Conservation (phyloP, 208 protist genomes). For the Phytomonas francai region DNA sequence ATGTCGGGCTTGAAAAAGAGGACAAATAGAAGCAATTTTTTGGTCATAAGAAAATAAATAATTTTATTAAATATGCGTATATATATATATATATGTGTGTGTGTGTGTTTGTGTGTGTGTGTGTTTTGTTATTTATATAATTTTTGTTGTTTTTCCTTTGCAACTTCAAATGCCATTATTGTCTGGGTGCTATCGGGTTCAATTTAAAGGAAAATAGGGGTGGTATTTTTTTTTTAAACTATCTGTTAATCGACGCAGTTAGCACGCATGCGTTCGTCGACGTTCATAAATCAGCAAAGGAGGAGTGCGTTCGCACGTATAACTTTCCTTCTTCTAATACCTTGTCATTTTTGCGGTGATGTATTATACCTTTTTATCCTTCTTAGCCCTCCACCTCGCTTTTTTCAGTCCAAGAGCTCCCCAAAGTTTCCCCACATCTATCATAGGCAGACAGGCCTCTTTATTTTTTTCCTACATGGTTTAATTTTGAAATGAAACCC, state of each 20-base stretch:
- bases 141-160: neutral
- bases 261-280: neutral
- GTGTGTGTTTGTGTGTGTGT: constrained; percentile 9
- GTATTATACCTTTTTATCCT: neutral
- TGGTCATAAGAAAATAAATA: neutral
- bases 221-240: neutral
- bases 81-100: neutral
- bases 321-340: neutral
- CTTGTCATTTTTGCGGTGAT: neutral
- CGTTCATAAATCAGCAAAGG: neutral
- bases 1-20: neutral
- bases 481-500: neutral
- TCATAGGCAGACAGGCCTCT: constrained; percentile 6
- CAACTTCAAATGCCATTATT: neutral
- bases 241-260: neutral
- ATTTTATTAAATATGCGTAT: neutral
- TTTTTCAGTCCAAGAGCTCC: neutral
- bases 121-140: neutral
- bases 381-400: neutral
- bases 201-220: neutral
- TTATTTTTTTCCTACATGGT: constrained; percentile 7
- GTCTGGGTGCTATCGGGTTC: neutral
- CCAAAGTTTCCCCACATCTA: neutral
- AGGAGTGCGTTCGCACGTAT: neutral
- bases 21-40: constrained; percentile 6